Evolutionary conservation across 2,329 filamentous ascomycete genomes (phyloP), one percentile per base, ranked within the genome.

Genomic region (Phialophora expanda): DNA sequence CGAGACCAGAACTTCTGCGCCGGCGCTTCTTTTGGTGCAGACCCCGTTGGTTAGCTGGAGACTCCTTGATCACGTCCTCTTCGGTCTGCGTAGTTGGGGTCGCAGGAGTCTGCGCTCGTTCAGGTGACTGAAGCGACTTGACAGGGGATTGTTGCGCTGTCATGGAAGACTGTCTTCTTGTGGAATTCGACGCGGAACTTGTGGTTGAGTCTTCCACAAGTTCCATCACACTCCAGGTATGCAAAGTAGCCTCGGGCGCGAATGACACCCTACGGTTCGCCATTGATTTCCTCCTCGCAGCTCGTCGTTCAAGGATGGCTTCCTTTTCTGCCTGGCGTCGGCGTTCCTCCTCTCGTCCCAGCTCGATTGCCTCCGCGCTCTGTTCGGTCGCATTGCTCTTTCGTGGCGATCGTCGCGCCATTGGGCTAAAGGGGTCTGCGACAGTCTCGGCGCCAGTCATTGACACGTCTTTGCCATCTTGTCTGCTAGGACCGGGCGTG

Each of bases 151-250:
- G 76, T 64, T 69, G 73, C 22, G 73, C 74, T 24, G 83, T 81
- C 32, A 85, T 76, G 14, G 85, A 86, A 3, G 92, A 95, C 60
- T 89, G 87, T 68, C 91, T 86, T 71, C 92, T 83, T 12, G 90
- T 92, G 11, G 89, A 88, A 69, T 94, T 91, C 0, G 90, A 90
- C 7, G 86, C 84, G 6, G 88, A 89, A 11, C 87, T 89, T 14
- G 89, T 90, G 1, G 93, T 96, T 22, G 92, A 92, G 75, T 97
- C 93, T 74, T 93, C 92, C 75, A 88, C 85, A 69, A 93, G 90
- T 74, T 98, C 94, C 53, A 97, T 87, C 63, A 95, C 93, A 75
- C 98, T 93, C 85, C 96, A 98, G 0, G 95, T 99, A 76, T 99
- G 95, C 41, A 99, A 84, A 3, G 95, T 99, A 12, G 95, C 95